Conservation (phyloP, 306 rosid species). For the Casuarina glauca region DNA sequence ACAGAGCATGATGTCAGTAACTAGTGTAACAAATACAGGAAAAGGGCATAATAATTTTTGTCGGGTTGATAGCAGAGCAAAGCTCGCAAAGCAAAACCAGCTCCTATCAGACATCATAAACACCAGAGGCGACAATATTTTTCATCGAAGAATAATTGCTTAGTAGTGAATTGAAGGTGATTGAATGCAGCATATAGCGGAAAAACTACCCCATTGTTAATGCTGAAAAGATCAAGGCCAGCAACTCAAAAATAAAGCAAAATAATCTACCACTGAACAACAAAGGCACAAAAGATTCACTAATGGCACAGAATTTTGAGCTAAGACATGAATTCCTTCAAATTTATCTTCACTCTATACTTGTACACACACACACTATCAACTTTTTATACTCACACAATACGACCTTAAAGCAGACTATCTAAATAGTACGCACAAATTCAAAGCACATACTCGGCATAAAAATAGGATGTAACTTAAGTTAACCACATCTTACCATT, state of each 20-base stretch:
- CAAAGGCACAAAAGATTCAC: background rate
- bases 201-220: background rate
- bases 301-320: background rate
- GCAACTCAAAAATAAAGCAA: background rate
- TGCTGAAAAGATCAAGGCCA: background rate
- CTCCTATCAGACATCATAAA: background rate
- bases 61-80: background rate
- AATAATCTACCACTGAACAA: background rate
- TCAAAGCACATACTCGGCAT: background rate
- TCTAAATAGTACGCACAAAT: background rate
- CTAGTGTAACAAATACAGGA: conserved; percentile 9
- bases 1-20: conserved; percentile 17
- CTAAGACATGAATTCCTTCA: background rate
- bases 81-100: background rate
- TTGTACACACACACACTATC: no score
- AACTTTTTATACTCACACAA: background rate
- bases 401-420: background rate
- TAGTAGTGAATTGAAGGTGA: no score
- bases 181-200: background rate
- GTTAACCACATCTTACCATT: conserved; percentile 54
- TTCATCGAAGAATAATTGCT: background rate
- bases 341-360: background rate
- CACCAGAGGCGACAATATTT: background rate
- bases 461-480: conserved; percentile 1
- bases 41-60: background rate